Evolutionary conservation across 2,329 filamentous ascomycete species (phyloP), one percentile per base, ranked within the genome.

Genomic region (Raffaelea deltoideospora): DNA sequence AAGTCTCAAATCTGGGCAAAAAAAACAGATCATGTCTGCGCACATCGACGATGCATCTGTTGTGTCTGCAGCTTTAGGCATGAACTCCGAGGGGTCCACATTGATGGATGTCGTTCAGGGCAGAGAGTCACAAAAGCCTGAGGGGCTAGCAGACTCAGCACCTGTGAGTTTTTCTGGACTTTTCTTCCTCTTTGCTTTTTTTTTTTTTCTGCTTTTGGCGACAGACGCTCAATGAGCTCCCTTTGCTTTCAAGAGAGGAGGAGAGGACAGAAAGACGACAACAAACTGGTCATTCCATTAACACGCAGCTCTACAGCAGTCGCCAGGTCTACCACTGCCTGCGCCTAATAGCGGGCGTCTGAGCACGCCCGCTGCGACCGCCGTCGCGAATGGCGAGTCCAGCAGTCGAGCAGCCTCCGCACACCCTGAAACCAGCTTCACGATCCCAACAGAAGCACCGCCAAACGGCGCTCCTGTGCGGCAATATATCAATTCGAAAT

Each of bases 401-500:
- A 56, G 60, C 43, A 75, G 70, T 26, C 61, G 72, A 46, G 68
- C 72, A 10, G 61, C 67, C 8, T 76, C 71, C 22, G 65, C 61
- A 33, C 69, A 73, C 41, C 69, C 48, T 4, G 71, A 76, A 41
- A 45, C 61, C 5, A 54, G 56, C 20, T 63, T 61, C 45, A 56
- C 59, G n/a, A 67, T 78, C 53, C 75, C 75, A 2, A 56, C 65
- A 11, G 69, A 78, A 49, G 67, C 74, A 13, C 64, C 70, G 2
- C 56, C 67, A 1, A 76, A 83, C 48, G 79, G 79, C 33, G 79
- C 79, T 18, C 73, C 76, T 1, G 73, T 74, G 5, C 69, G 80
- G 31, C 68, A 72, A 48, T 86, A 84, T 52, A 56, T 86, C 46
- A 85, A 85, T 50, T 65, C 67, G 34, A 81, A 76, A 47, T 69